phyloP scores from a whole-genome alignment of 2,329 filamentous ascomycete genomes.

The Penicillium vulpinum region DNA sequence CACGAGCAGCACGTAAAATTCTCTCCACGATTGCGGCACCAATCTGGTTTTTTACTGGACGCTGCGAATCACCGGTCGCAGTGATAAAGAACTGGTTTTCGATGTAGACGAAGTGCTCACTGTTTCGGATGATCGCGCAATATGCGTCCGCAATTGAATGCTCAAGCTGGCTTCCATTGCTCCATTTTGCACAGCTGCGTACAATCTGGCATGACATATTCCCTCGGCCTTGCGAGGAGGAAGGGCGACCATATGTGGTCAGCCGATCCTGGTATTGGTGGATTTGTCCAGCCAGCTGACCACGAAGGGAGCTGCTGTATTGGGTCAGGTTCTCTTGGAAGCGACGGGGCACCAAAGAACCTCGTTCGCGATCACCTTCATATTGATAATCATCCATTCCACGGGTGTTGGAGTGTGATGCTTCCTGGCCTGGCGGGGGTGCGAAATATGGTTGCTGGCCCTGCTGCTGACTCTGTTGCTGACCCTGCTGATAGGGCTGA shows the following conservation, averaged over 20 bases:
- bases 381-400: constrained; percentile 38
- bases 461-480: constrained; percentile 25
- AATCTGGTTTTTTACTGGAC: constrained; percentile 84
- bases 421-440: constrained; percentile 41
- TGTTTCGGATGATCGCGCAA: constrained; percentile 77
- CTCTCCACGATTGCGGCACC: constrained; percentile 92
- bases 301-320: constrained; percentile 41
- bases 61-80: constrained; percentile 81
- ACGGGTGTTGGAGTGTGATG: constrained; percentile 34
- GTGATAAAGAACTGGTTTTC: constrained; percentile 99
- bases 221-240: constrained; percentile 26
- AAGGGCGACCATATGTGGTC: constrained; percentile 25
- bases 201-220: constrained; percentile 52
- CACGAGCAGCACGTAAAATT: constrained; percentile 74
- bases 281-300: constrained; percentile 44
- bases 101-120: constrained; percentile 92
- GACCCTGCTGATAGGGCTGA: constrained; percentile 5
- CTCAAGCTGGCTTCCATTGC: constrained; percentile 79
- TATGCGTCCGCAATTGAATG: constrained; percentile 89
- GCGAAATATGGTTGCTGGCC: constrained; percentile 48
- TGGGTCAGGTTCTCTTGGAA: constrained; percentile 41
- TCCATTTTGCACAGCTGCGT: constrained; percentile 91
- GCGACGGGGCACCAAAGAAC: constrained; percentile 34
- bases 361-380: constrained; percentile 38
- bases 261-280: constrained; percentile 47